Percentiles rank a stretch among this genome's conserved stretches.
phyloP scores from a whole-genome alignment of 164 flowering plant genomes.

The Dillenia turbinata region DNA sequence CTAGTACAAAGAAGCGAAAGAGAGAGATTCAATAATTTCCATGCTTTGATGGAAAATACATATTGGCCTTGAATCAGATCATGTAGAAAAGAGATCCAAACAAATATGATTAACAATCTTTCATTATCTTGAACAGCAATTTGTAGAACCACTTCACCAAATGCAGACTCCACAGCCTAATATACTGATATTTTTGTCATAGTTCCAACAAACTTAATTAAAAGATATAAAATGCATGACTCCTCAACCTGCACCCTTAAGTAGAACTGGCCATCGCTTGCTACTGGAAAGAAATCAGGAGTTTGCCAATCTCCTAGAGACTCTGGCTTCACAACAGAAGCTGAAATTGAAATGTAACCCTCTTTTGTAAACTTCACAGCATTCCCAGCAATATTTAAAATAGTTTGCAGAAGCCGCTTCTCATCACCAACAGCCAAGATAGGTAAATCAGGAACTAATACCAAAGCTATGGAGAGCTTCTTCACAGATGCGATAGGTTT shows the following conservation, averaged over 20 bases:
- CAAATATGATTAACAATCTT: no score
- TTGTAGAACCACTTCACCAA: no score
- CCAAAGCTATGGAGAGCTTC: slow-evolving; percentile 42
- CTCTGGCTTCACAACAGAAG: slow-evolving; percentile 53
- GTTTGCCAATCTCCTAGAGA: slow-evolving; percentile 44
- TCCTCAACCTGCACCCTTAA: slow-evolving; percentile 57
- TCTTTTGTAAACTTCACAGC: slow-evolving; percentile 77
- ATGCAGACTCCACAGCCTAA: background rate
- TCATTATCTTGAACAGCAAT: no score
- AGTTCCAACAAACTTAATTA: background rate
- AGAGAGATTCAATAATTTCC: no score
- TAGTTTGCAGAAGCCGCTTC: slow-evolving; percentile 58
- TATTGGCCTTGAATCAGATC: no score
- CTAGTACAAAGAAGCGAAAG: no score
- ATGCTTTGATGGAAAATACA: no score
- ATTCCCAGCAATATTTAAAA: slow-evolving; percentile 60
- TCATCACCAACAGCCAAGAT: slow-evolving; percentile 62
- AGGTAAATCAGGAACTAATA: slow-evolving; percentile 58
- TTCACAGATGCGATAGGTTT: slow-evolving; percentile 67
- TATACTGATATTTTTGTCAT: background rate
- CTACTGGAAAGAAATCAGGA: slow-evolving; percentile 42
- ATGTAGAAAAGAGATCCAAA: no score
- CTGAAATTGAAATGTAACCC: slow-evolving; percentile 48
- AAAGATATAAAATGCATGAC: slow-evolving; percentile 1
- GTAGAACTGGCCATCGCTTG: slow-evolving; percentile 50